phyloP scores from a whole-genome alignment of 2,329 filamentous ascomycete genomes.

The Pyrenophora tritici-repentis region DNA sequence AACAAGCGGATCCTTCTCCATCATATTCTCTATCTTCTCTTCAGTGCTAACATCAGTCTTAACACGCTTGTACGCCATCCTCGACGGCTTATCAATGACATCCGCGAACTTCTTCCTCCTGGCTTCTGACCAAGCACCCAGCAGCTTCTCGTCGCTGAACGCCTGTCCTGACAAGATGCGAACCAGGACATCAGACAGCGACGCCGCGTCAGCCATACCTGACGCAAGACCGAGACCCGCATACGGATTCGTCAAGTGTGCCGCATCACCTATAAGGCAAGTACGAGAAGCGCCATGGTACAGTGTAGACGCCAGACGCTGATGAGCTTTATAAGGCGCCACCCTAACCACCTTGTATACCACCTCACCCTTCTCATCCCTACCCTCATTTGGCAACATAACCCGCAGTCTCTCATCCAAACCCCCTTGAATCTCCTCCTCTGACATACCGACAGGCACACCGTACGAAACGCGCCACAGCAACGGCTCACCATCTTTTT shows the following conservation, averaged over 20 bases:
- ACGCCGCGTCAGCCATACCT: constrained; percentile 43
- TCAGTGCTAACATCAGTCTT: constrained; percentile 31
- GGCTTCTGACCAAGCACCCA: constrained; percentile 44
- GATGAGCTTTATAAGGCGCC: constrained; percentile 51
- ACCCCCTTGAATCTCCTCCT: constrained; percentile 35
- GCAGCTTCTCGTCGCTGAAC: constrained; percentile 25
- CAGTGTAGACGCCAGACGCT: constrained; percentile 43
- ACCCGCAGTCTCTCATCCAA: constrained; percentile 35
- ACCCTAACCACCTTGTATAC: constrained; percentile 42
- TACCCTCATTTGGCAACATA: constrained; percentile 38
- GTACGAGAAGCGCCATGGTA: constrained; percentile 26
- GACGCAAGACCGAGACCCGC: constrained; percentile 44
- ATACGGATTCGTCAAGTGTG: constrained; percentile 49
- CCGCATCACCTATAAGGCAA: constrained; percentile 48
- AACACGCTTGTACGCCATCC: constrained; percentile 36
- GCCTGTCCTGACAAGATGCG: constrained; percentile 30
- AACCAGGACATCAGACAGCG: constrained; percentile 35
- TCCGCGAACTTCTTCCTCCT: constrained; percentile 43
- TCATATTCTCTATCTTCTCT: constrained; percentile 29
- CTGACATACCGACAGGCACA: constrained; percentile 35
- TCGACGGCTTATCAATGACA: constrained; percentile 42
- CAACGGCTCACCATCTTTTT: constrained; percentile 15
- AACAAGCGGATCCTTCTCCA: constrained; percentile 35
- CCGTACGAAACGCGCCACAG: constrained; percentile 53
- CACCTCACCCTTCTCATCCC: constrained; percentile 17